These are phyloP conservation scores for Aspergillus steynii DNA, from an alignment of 495 filamentous ascomycete species.

Conservation along the genomic window DNA sequence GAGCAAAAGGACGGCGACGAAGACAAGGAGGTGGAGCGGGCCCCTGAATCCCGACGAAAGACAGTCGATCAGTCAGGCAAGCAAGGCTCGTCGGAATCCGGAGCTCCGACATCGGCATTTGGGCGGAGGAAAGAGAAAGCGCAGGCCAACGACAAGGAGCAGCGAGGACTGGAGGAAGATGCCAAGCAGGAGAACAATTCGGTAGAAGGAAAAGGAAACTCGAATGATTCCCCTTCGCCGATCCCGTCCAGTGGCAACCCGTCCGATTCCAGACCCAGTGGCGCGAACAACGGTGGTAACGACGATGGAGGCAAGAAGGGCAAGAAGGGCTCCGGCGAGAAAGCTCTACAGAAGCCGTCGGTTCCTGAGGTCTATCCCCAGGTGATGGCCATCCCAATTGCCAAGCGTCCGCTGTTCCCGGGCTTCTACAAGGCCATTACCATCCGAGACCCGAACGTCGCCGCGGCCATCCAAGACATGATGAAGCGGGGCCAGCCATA, in stretches of 20 bases:
- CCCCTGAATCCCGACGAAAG: slow-evolving; percentile 36
- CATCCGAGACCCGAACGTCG: slow-evolving; percentile 85
- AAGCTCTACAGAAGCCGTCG: slow-evolving; percentile 77
- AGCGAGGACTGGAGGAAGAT: slow-evolving; percentile 43
- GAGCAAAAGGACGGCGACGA: slow-evolving; percentile 32
- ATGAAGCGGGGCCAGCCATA: slow-evolving; percentile 98
- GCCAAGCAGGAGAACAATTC: slow-evolving; percentile 38
- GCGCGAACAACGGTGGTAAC: slow-evolving; percentile 47
- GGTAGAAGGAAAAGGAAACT: slow-evolving; percentile 42
- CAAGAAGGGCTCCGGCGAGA: slow-evolving; percentile 65
- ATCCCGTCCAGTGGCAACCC: slow-evolving; percentile 43
- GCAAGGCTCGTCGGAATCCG: slow-evolving; percentile 29
- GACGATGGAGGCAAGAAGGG: slow-evolving; percentile 58
- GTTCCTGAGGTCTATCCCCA: slow-evolving; percentile 97
- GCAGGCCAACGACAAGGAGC: slow-evolving; percentile 34
- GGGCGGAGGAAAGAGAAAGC: slow-evolving; percentile 41
- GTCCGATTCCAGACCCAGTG: slow-evolving; percentile 49
- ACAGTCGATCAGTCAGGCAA: slow-evolving; percentile 36
- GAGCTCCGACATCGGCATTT: slow-evolving; percentile 32
- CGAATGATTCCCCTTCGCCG: slow-evolving; percentile 46
- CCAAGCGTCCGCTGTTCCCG: slow-evolving; percentile 90
- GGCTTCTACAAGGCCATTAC: slow-evolving; percentile 99
- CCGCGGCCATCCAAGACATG: slow-evolving; percentile 89
- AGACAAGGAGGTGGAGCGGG: slow-evolving; percentile 35
- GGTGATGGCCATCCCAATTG: slow-evolving; percentile 98